Evolutionary conservation across 495 filamentous ascomycete genomes (phyloP), one percentile per base, ranked within the genome.

Genomic region (Lasiosphaeriaceae sp.): DNA sequence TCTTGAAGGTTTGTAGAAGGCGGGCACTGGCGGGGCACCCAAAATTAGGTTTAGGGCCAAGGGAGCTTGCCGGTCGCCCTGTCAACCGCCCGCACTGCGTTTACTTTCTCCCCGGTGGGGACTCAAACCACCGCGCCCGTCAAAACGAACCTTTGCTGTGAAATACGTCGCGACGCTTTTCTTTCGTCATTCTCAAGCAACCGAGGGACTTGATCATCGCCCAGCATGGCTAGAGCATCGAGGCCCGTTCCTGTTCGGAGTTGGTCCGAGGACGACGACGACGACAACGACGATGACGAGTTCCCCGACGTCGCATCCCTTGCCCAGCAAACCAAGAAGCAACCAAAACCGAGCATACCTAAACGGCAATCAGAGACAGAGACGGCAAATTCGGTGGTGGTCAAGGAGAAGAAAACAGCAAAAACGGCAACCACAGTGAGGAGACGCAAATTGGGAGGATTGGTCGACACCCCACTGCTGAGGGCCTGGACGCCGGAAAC

Each of bases 271-370:
- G 56, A 39, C 57, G 55, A 63, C 44, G 51, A 47, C 12, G 43
- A 54, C 64, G 44, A 55, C 29, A 39, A 53, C 24, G 54, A 56
- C 48, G 29, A 64, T 61, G 56, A 63, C 62, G 63, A 80, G 74
- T 59, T 80, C 75, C 66, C 66, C 35, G 61, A 62, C 24, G 31
- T 64, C 37, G 52, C 22, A 21, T 5, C 26, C 75, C 78, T 31
- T 46, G 66, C 22, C 82, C 37, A n/a, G n/a, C 37, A 21, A 11
- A 24, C 4, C 23, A 52, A 26, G 39, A 23, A 22, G 16, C 22
- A 45, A 45, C 6, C 14, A 31, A 39, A 51, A 29, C 31, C 7
- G 21, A 22, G 2, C 46, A n/a, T 11, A 5, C 37, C 8, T 4
- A 16, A 3, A 50, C 20, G 12, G 17, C 29, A 5, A 9, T 14